phyloP scores from a whole-genome alignment of 495 filamentous ascomycete species.

The Trichoderma reesei region DNA sequence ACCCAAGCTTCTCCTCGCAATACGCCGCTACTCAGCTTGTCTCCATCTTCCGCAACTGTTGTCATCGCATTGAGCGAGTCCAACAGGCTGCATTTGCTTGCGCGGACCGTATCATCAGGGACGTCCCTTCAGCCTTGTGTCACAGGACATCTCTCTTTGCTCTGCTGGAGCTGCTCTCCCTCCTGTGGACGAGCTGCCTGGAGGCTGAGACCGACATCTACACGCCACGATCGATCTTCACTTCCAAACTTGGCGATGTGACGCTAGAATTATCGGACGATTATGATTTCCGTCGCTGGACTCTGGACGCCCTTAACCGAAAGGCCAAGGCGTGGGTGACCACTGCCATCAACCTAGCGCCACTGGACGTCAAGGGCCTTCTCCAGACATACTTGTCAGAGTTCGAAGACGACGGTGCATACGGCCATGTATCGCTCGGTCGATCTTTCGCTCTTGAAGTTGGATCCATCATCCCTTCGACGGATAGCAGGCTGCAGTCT shows the following conservation, averaged over 20 bases:
- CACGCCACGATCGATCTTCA: conserved; percentile 69
- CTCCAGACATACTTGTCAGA: conserved; percentile 93
- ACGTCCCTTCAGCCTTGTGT: conserved; percentile 83
- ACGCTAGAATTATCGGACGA: conserved; percentile 86
- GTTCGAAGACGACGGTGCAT: conserved; percentile 75
- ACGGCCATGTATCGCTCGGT: conserved; percentile 86
- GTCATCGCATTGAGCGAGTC: conserved; percentile 81
- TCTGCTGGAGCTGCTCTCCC: conserved; percentile 75
- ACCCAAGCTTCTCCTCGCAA: conserved; percentile 68
- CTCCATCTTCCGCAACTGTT: conserved; percentile 74
- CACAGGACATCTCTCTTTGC: conserved; percentile 84
- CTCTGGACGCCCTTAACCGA: conserved; percentile 66
- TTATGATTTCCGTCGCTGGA: conserved; percentile 65
- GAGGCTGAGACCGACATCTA: conserved; percentile 93
- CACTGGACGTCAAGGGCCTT: conserved; percentile 88
- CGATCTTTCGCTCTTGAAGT: conserved; percentile 91
- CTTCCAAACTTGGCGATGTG: conserved; percentile 62
- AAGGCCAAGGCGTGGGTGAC: conserved; percentile 74
- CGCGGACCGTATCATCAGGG: conserved; percentile 72
- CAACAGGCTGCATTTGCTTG: conserved; percentile 73
- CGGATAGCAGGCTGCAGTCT: conserved; percentile 72
- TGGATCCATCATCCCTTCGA: conserved; percentile 76
- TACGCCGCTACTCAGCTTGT: conserved; percentile 83
- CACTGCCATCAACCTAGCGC: conserved; percentile 69
- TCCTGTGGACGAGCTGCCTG: conserved; percentile 91